Base-by-base conservation (phyloP, 305 asterid genomes). In the Ilex paraguariensis region DNA sequence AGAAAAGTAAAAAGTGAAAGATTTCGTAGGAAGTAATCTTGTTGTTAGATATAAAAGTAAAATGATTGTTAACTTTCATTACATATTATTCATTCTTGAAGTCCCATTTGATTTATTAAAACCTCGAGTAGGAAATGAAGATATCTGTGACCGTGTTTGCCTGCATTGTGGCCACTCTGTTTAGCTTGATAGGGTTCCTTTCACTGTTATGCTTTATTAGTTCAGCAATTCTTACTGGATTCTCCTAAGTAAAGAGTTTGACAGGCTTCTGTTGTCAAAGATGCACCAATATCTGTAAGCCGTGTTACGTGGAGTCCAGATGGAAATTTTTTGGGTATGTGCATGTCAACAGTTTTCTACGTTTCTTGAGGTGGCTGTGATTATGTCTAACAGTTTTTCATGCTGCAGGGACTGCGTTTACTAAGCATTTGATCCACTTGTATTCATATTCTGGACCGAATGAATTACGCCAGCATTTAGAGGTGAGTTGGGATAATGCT, bases 281-380 rank as follows among this genome's bases (percentile, higher is more conserved):
- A 90, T 45, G 86, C 82, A 65, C 88, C 92, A 30, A 82, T 84
- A 73, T 69, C 93, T 32, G 93, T 87, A 54, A 84, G 53, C 79
- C 83, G 86, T 28, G 96, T 90, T 73, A 79, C 93, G 10, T 90
- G 95, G 92, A 87, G 97, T 70, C 84, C 87, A 7, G 96, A 90
- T 79, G 97, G 97, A 55, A 69, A 81, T 50, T 85, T 79, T 75
- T 81, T 80, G 61, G 97, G 97, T 90, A 82, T 61, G 71, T 75
- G 16, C 59, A 52, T 16, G 6, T 12, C 13, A 56, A 30, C 40
- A 28, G 42, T 51, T 65, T 46, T 69, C 45, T 60, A 62, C n/a
- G 36, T 73, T 59, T 48, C 55, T 36, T 15, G 62, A 53, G 10
- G 57, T 39, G 42, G 57, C 57, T 55, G 14, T 66, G 65, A 39